These are phyloP conservation scores for Bolboschoenoplectus hybrid DNA, from an alignment of 202 grass and related monocot species.

Conservation along the genomic window DNA sequence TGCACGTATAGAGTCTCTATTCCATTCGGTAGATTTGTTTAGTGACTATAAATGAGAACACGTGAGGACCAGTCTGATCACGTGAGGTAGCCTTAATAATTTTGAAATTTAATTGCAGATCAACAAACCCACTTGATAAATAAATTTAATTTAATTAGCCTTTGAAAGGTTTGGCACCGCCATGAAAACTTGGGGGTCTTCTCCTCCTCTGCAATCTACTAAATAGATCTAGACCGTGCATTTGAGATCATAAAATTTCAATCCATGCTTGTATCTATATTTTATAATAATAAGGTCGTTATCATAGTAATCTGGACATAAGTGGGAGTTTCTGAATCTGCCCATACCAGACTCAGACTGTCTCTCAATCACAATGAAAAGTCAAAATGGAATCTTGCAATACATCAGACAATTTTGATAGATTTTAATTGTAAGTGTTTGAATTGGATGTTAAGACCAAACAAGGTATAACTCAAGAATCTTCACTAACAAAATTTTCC, in stretches of 20 bases:
- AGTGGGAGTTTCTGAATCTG: background rate
- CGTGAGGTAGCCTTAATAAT: background rate
- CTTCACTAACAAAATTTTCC: background rate
- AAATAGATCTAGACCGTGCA: background rate
- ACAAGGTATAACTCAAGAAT: background rate
- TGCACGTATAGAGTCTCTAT: background rate
- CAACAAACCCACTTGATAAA: background rate
- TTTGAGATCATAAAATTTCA: background rate
- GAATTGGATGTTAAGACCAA: background rate
- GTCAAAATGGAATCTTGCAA: background rate
- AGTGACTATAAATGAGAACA: background rate
- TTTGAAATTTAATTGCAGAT: conserved; percentile 4
- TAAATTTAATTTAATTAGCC: conserved; percentile 4
- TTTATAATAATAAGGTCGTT: background rate
- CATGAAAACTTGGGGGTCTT: background rate
- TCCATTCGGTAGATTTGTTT: background rate
- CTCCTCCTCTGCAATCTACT: background rate
- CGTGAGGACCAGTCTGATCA: background rate
- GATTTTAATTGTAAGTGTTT: background rate
- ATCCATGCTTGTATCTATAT: background rate
- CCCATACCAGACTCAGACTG: background rate
- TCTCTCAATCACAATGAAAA: conserved; percentile 6
- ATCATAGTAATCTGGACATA: conserved; percentile 4
- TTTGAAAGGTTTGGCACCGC: background rate
- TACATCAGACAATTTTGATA: background rate